Percentiles rank a stretch among this genome's conserved stretches.
These are phyloP conservation scores for Xylaria longipes DNA, from an alignment of 495 filamentous ascomycete genomes.

Conservation along the genomic window DNA sequence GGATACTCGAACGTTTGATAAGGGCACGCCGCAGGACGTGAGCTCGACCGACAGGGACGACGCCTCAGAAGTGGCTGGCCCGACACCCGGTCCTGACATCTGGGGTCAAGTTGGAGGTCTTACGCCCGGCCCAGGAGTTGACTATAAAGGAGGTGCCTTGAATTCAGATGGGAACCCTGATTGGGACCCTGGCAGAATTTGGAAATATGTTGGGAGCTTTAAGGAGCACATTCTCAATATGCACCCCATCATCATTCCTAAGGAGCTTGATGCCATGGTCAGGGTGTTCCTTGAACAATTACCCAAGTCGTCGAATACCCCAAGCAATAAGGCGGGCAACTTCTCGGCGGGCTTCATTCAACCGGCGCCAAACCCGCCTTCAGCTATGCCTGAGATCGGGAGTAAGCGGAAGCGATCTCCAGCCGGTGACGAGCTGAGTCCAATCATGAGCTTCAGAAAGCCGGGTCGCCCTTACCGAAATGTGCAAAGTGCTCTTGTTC, in stretches of 20 bases:
- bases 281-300: slow-evolving; percentile 54
- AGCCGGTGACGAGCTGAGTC: slow-evolving; percentile 42
- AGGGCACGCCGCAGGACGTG: slow-evolving; percentile 42
- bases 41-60: slow-evolving; percentile 46
- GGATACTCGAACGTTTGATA: slow-evolving; percentile 41
- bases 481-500: slow-evolving; percentile 75
- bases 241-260: slow-evolving; percentile 78
- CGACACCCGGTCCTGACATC: slow-evolving; percentile 51
- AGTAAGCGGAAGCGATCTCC: slow-evolving; percentile 68
- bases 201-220: slow-evolving; percentile 72
- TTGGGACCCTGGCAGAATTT: slow-evolving; percentile 66
- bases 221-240: slow-evolving; percentile 82
- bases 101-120: slow-evolving; percentile 59
- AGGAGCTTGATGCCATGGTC: slow-evolving; percentile 57
- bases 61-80: slow-evolving; percentile 56
- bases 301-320: slow-evolving; percentile 38
- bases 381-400: slow-evolving; percentile 45
- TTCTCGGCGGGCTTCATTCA: slow-evolving; percentile 36
- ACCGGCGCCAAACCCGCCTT: slow-evolving; percentile 32
- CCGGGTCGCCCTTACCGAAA: slow-evolving; percentile 59
- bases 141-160: slow-evolving; percentile 55
- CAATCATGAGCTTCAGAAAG: slow-evolving; percentile 44
- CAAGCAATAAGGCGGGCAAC: slow-evolving; percentile 29
- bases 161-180: slow-evolving; percentile 67
- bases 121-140: slow-evolving; percentile 46